These are phyloP conservation scores for Chloranthus sessilifolius DNA, from an alignment of 164 flowering plant species.

Conservation along the genomic window DNA sequence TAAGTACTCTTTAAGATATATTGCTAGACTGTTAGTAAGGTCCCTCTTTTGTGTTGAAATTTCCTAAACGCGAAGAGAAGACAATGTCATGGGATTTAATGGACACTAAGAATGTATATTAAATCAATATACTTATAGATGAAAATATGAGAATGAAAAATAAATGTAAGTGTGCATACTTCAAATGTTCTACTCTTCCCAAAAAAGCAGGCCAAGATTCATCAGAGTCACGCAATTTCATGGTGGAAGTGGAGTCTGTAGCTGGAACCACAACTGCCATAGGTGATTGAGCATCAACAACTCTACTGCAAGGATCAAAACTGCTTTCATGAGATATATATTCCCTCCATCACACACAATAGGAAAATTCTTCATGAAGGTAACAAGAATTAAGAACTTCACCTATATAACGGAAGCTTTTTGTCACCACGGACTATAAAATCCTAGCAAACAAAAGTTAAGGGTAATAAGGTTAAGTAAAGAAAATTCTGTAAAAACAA, in stretches of 20 bases:
- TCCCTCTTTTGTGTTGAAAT: too few species aligned
- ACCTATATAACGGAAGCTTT: slow-evolving; percentile 83
- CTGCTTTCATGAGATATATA: slow-evolving; percentile 18
- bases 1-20: too few species aligned
- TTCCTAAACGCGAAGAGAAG: too few species aligned
- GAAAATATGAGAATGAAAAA: slow-evolving; percentile 6
- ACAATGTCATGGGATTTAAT: too few species aligned
- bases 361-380: background rate
- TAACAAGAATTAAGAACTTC: slow-evolving; percentile 17
- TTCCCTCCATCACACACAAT: background rate
- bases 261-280: slow-evolving; percentile 68
- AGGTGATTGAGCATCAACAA: slow-evolving; percentile 80
- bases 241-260: slow-evolving; percentile 36
- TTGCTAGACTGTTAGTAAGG: too few species aligned
- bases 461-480: background rate
- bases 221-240: slow-evolving; percentile 59
- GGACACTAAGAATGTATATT: too few species aligned
- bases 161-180: slow-evolving; percentile 31
- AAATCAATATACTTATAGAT: too few species aligned
- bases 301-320: slow-evolving; percentile 55
- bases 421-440: slow-evolving; percentile 72
- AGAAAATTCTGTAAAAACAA: background rate
- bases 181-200: slow-evolving; percentile 41
- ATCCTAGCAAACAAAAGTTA: slow-evolving; percentile 42
- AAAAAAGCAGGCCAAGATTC: slow-evolving; percentile 72